These are phyloP conservation scores for Wickerhamiella australiensis DNA, from an alignment of 805 yeast genomes.

Conservation along the genomic window DNA sequence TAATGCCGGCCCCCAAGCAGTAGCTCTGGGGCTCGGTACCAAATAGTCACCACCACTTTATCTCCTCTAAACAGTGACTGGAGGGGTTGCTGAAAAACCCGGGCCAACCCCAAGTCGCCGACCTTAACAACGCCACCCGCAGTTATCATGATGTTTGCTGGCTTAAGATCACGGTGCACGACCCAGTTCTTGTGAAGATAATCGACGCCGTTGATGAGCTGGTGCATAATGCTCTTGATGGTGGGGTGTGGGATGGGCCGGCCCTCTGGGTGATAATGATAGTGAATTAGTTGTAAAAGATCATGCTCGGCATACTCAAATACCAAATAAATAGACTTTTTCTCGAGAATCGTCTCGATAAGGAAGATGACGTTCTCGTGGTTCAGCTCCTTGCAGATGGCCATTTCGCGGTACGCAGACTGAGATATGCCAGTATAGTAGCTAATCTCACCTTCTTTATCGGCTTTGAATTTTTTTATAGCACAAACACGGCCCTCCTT, in stretches of 20 bases:
- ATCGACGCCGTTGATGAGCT: slow-evolving; percentile 80
- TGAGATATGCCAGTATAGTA: slow-evolving; percentile 94
- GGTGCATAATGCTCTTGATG: slow-evolving; percentile 81
- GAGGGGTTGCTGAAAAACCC: slow-evolving; percentile 74
- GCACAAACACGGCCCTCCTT: slow-evolving; percentile 45
- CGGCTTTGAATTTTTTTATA: slow-evolving; percentile 90
- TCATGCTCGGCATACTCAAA: slow-evolving; percentile 97
- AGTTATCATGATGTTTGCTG: slow-evolving; percentile 95
- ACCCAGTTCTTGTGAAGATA: slow-evolving; percentile 94
- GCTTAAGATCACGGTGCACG: slow-evolving; percentile 87
- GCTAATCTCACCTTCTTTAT: slow-evolving; percentile 75
- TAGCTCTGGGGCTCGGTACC: slow-evolving; percentile 93
- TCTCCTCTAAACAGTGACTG: slow-evolving; percentile 85
- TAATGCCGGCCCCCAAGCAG: slow-evolving; percentile 85
- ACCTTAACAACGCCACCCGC: slow-evolving; percentile 82
- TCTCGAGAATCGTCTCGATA: slow-evolving; percentile 74
- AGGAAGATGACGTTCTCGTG: slow-evolving; percentile 71
- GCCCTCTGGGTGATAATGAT: slow-evolving; percentile 80
- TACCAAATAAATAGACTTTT: slow-evolving; percentile 84
- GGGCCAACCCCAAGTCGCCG: slow-evolving; percentile 87
- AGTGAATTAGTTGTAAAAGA: slow-evolving; percentile 82
- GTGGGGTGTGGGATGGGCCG: slow-evolving; percentile 63
- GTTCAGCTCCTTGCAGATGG: slow-evolving; percentile 74
- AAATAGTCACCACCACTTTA: slow-evolving; percentile 90
- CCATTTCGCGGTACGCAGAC: slow-evolving; percentile 92